Base-by-base conservation (phyloP, 208 protist species). In the Blechomonas ayalai region DNA sequence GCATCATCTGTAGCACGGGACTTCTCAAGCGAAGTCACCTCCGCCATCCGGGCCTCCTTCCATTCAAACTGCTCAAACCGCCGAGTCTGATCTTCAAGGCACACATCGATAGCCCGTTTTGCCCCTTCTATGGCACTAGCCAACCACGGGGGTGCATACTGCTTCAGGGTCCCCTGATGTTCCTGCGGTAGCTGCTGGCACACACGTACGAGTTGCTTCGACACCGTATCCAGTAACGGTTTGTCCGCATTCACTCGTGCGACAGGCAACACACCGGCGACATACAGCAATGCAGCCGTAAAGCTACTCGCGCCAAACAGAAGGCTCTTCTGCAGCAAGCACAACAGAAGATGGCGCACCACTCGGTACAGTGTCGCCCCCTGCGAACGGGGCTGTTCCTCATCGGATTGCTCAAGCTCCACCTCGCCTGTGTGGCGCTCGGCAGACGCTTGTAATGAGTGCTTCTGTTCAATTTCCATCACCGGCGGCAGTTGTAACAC, bases 21-120 rank as follows among this genome's bases (percentile, higher is more conserved):
- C n/a, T n/a, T n/a, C n/a, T n/a, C n/a, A n/a, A n/a, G n/a, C n/a
- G n/a, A n/a, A n/a, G n/a, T n/a, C n/a, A 42, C 10, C 25, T 53
- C 37, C 39, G 43, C 49, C 12, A 59, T 8, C 10, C 39, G 41
- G 16, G 68, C 59, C 42, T 89, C 75, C 37, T 85, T 65, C 36
- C 63, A 50, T 47, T 82, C 80, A 28, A 72, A 85, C 59, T 76
- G 62, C 12, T 60, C 51, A 38, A 85, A 70, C 22, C 64, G 55
- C 18, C 59, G 66, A 33, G 74, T 68, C 53, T 85, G 68, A 28
- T 75, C 60, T 6, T 45, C 65, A 22, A 81, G 38, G 45, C 43
- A 67, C 23, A 64, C 64, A 13, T 69, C 59, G 25, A 81, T 56
- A 18, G 46, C 61, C 37, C 41, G 56, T 15, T 15, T 49, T 27